phyloP scores from a whole-genome alignment of 2,329 filamentous ascomycete genomes.

The Volutella citrinella region DNA sequence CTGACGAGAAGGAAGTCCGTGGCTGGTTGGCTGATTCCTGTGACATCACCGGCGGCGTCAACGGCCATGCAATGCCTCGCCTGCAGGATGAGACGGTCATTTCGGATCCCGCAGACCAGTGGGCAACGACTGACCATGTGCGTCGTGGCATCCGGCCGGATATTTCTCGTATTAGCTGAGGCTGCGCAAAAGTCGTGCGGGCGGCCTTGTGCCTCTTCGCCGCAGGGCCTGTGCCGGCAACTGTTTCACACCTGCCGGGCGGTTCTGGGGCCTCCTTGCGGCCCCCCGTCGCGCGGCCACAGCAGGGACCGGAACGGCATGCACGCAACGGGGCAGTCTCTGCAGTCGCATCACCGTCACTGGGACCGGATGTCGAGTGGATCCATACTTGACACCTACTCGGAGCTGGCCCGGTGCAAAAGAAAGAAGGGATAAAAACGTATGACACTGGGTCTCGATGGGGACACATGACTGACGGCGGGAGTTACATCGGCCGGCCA shows the following conservation, averaged over 20 bases:
- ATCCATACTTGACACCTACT: slow-evolving; percentile 7
- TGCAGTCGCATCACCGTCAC: slow-evolving; percentile 10
- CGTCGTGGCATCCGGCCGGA: slow-evolving; percentile 16
- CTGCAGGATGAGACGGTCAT: too few relatives aligned
- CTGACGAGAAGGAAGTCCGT: too few relatives aligned
- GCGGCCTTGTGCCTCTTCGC: slow-evolving; percentile 2
- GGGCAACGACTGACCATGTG: too few relatives aligned
- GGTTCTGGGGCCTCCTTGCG: slow-evolving; percentile 6
- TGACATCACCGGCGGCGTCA: too few relatives aligned
- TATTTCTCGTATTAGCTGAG: slow-evolving; percentile 23
- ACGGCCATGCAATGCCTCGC: too few relatives aligned
- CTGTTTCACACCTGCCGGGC: slow-evolving; percentile 11
- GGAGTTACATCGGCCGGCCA: too few relatives aligned
- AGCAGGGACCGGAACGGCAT: slow-evolving; percentile 7
- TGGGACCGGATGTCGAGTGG: slow-evolving; percentile 11
- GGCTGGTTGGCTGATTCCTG: too few relatives aligned
- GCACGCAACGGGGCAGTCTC: slow-evolving; percentile 12
- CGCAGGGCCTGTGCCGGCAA: slow-evolving; percentile 11
- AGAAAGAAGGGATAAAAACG: slow-evolving; percentile 14
- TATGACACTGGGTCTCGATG: slow-evolving; percentile 18
- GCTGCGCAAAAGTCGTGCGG: slow-evolving; percentile 13
- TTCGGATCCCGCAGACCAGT: too few relatives aligned
- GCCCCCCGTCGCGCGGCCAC: slow-evolving; percentile 2
- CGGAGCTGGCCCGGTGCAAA: slow-evolving; percentile 12
- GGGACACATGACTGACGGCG: slow-evolving; percentile 14